These are phyloP conservation scores for Cajanus cajan DNA, from an alignment of 306 rosid species.

Conservation along the genomic window DNA sequence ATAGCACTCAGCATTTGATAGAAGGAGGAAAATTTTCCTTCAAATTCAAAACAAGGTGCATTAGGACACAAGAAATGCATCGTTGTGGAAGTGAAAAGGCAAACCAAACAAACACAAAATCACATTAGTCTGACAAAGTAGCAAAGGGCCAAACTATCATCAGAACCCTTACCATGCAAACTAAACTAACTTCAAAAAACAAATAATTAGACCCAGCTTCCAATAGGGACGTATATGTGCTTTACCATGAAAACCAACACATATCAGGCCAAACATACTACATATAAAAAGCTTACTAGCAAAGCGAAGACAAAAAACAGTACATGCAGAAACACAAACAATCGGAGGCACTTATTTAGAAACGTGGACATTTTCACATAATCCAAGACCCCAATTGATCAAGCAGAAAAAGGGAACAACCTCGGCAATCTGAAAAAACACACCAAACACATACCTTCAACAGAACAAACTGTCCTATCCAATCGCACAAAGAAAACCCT, in stretches of 20 bases:
- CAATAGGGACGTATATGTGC: no score
- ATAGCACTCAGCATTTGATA: neutral
- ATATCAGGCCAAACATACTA: neutral
- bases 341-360: neutral
- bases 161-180: neutral
- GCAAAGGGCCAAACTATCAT: neutral
- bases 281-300: neutral
- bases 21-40: neutral
- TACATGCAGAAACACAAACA: slow-evolving; percentile 1
- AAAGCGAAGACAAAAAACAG: neutral
- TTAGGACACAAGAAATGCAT: neutral
- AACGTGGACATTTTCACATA: neutral
- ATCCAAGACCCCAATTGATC: neutral
- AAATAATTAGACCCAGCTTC: neutral
- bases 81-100: neutral
- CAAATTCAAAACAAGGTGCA: neutral
- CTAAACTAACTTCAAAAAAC: slow-evolving; percentile 1
- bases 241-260: slow-evolving; percentile 7
- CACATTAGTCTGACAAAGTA: neutral
- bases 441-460: slow-evolving; percentile 14
- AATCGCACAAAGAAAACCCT: slow-evolving; percentile 34
- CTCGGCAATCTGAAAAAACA: neutral
- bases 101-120: neutral
- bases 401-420: neutral
- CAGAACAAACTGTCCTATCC: slow-evolving; percentile 23